A percentile compares a stretch with the other conserved stretches of the same genome.
These are phyloP conservation scores for Salvia miltiorrhiza DNA, from an alignment of 257 asterid species.

Conservation along the genomic window DNA sequence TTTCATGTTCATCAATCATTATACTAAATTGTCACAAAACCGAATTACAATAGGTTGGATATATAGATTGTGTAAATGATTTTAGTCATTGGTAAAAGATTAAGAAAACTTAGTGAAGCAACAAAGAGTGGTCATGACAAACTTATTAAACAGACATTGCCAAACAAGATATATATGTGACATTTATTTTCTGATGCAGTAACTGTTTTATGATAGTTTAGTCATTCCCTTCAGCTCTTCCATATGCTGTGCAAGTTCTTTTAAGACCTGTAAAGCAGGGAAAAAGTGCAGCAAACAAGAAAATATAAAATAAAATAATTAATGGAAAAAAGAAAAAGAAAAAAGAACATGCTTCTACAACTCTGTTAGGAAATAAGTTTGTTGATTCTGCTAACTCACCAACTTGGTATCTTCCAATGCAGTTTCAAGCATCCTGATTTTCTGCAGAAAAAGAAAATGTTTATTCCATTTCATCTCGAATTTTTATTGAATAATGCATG, in stretches of 20 bases:
- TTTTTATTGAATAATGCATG: neutral
- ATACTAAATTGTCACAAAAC: no score
- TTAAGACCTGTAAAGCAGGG: constrained; percentile 65
- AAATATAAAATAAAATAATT: neutral
- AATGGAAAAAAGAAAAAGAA: neutral
- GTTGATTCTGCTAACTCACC: constrained; percentile 35
- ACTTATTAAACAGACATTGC: neutral
- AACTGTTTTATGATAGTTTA: neutral
- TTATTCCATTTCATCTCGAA: neutral
- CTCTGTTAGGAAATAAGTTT: neutral
- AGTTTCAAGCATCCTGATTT: constrained; percentile 54
- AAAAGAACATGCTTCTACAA: neutral
- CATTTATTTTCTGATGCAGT: neutral
- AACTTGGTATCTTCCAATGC: constrained; percentile 55
- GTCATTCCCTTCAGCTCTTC: constrained; percentile 48
- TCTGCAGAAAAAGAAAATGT: constrained; percentile 30
- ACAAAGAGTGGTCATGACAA: neutral
- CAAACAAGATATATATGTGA: neutral
- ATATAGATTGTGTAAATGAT: no score
- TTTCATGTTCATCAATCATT: no score
- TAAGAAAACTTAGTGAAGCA: no score
- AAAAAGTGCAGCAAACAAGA: neutral
- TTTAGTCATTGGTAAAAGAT: no score
- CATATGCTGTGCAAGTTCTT: constrained; percentile 48
- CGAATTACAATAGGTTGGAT: no score